These are phyloP conservation scores for Eucalyptus tenuipes DNA, from an alignment of 345 rosid species.

Conservation along the genomic window DNA sequence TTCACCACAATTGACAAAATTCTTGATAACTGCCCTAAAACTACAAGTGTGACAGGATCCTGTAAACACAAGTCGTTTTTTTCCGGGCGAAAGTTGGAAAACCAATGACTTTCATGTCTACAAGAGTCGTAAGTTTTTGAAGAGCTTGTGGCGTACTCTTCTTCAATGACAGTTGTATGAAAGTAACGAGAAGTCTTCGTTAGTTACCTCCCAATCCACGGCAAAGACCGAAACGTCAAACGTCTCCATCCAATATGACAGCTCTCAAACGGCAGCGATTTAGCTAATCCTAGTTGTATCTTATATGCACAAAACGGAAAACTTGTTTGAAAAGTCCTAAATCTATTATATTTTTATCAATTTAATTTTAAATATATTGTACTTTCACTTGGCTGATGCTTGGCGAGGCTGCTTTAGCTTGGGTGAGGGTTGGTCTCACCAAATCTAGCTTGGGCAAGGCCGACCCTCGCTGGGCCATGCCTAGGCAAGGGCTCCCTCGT, in stretches of 20 bases:
- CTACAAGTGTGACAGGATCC: not conserved
- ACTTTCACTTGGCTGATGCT: accelerated
- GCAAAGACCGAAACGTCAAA: not conserved
- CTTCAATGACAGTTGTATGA: not conserved
- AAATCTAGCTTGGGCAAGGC: no score
- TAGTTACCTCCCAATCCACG: not conserved
- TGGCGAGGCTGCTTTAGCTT: accelerated
- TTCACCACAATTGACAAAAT: not conserved
- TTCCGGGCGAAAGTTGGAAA: not conserved
- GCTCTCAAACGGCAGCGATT: not conserved
- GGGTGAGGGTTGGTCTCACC: no score
- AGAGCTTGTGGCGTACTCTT: not conserved
- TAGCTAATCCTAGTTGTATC: not conserved
- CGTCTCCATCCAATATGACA: not conserved
- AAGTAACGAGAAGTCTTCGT: not conserved
- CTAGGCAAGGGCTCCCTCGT: no score
- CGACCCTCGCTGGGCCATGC: accelerated
- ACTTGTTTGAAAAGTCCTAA: accelerated
- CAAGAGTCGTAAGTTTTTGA: not conserved
- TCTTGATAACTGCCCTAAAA: not conserved
- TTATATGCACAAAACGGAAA: accelerated
- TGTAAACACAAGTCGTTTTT: not conserved
- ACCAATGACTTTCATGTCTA: not conserved
- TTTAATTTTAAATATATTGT: no score
- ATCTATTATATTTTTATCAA: no score